Conservation (phyloP, 805 yeast species). For the Wickerhamiella siamensis region DNA sequence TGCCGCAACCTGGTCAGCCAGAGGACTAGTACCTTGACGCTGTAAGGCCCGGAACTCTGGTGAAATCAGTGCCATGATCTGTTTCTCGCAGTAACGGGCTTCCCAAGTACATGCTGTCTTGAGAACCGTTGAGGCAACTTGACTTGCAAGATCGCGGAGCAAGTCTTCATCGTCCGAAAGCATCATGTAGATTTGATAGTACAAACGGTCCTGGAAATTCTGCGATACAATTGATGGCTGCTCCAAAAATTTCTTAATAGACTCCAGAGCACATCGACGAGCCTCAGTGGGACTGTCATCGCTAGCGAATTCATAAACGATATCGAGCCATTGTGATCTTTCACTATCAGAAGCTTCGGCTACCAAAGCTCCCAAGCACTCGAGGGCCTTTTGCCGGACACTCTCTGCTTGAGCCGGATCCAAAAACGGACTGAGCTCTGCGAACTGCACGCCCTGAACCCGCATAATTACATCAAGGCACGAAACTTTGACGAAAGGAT, state of each 20-base stretch:
- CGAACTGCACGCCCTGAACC: background rate
- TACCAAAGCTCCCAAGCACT: conserved; percentile 4
- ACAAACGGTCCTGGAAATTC: conserved; percentile 1
- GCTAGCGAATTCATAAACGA: conserved; percentile 22
- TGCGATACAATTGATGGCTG: background rate
- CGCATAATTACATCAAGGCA: background rate
- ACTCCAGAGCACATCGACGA: conserved; percentile 33
- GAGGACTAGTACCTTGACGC: conserved; percentile 7
- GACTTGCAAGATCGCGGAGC: conserved; percentile 36
- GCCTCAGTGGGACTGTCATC: conserved; percentile 35
- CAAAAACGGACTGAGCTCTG: background rate
- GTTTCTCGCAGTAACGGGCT: conserved; percentile 10
- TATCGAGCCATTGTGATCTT: conserved; percentile 19
- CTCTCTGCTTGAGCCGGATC: conserved; percentile 3
- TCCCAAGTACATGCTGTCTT: conserved; percentile 4
- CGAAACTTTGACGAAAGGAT: background rate
- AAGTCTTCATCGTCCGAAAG: conserved; percentile 52
- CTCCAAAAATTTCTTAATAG: conserved; percentile 28
- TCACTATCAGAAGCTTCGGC: background rate
- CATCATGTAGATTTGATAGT: conserved; percentile 12
- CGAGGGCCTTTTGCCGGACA: conserved; percentile 12
- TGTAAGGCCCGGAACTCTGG: conserved; percentile 4
- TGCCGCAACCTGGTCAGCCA: conserved; percentile 14
- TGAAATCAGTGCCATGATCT: conserved; percentile 4
- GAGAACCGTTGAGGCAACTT: conserved; percentile 26